A percentile compares a stretch with the other conserved stretches of the same genome.
Conservation (phyloP, 2,329 filamentous ascomycete genomes). For the Beauveria sp. region DNA sequence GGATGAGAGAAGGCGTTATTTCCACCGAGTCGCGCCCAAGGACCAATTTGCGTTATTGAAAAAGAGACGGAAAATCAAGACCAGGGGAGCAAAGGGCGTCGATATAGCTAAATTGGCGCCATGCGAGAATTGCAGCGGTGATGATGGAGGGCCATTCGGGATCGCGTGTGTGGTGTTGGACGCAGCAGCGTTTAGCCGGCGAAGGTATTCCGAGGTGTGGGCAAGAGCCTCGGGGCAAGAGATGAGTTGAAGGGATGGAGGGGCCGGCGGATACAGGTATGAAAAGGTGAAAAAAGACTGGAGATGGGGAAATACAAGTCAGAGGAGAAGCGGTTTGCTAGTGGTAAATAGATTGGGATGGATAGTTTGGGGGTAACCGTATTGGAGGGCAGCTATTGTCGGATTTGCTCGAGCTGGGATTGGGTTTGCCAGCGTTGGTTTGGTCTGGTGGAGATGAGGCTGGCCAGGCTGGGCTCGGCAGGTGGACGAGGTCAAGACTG, state of each 20-base stretch:
- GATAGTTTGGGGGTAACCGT: neutral
- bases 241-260: neutral
- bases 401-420: neutral
- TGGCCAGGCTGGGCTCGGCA: constrained; percentile 1
- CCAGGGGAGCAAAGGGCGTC: neutral
- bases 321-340: neutral
- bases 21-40: neutral
- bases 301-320: neutral
- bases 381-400: neutral
- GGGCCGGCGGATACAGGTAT: neutral
- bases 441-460: constrained; percentile 5
- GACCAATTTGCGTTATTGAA: neutral
- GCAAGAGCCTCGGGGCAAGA: neutral
- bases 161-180: neutral
- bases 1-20: neutral
- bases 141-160: neutral
- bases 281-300: neutral
- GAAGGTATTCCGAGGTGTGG: constrained; percentile 2
- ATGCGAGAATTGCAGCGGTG: constrained; percentile 1
- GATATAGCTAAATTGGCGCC: neutral
- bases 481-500: neutral
- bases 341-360: neutral
- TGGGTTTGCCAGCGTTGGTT: neutral
- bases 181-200: neutral
- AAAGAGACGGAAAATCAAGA: neutral